Evolutionary conservation across 331 rosid genomes (phyloP).

Genomic region (Phaseolus coccineus): DNA sequence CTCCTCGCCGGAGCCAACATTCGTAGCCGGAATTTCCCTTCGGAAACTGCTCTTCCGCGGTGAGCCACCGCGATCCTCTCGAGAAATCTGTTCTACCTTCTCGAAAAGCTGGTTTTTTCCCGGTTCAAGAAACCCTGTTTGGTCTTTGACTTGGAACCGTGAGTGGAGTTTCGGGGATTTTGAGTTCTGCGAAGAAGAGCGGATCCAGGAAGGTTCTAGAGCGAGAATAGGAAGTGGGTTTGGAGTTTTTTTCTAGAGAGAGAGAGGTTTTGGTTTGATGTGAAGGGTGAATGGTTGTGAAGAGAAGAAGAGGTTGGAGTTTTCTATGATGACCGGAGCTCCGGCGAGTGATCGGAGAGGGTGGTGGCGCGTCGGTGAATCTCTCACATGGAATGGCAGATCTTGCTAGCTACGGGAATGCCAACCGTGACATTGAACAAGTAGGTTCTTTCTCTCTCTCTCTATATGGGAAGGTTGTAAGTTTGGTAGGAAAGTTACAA

Average conservation of each 20-base stretch:
- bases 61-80: constrained; percentile 21
- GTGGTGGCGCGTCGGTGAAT: constrained; percentile 85
- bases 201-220: constrained; percentile 62
- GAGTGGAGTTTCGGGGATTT: constrained; percentile 52
- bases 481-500: constrained; percentile 15
- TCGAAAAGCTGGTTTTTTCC: not conserved
- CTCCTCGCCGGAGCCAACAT: constrained; percentile 46
- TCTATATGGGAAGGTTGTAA: constrained; percentile 6
- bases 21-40: constrained; percentile 32
- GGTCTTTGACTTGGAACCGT: constrained; percentile 54
- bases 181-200: constrained; percentile 42
- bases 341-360: constrained; percentile 82
- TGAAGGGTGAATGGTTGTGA: constrained; percentile 83
- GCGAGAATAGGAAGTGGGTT: constrained; percentile 38
- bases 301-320: constrained; percentile 62
- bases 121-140: constrained; percentile 35
- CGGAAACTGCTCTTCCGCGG: not conserved
- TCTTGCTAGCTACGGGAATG: constrained; percentile 93
- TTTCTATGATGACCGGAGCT: constrained; percentile 92
- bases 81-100: constrained; percentile 22
- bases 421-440: constrained; percentile 93
- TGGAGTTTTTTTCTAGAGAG: constrained; percentile 39
- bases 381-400: constrained; percentile 99
- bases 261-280: constrained; percentile 48
- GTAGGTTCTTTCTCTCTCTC: constrained; percentile 48